Evolutionary conservation across 495 filamentous ascomycete genomes (phyloP).

Genomic region (Aspergillus ellipticus): DNA sequence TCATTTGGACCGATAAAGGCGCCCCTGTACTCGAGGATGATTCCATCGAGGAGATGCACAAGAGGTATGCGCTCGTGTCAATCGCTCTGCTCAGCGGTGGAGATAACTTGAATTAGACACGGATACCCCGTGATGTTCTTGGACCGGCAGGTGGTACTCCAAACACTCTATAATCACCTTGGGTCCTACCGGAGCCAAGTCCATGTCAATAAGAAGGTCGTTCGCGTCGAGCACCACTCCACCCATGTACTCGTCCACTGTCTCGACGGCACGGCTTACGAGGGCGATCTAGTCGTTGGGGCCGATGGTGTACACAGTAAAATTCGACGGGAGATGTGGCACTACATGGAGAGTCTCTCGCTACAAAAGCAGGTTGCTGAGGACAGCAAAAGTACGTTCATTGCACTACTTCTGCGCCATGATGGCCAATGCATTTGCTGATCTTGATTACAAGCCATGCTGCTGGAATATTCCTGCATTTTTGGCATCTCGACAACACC

Average conservation of each 20-base stretch:
- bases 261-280: background rate
- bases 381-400: conserved; percentile 19
- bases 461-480: conserved; percentile 15
- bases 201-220: conserved; percentile 14
- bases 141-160: conserved; percentile 27
- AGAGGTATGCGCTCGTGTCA: background rate
- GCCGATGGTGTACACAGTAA: conserved; percentile 6
- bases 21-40: background rate
- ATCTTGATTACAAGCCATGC: conserved; percentile 20
- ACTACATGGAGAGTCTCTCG: conserved; percentile 12
- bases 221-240: conserved; percentile 3
- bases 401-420: background rate
- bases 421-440: background rate
- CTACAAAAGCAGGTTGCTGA: conserved; percentile 1
- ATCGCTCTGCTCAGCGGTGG: background rate
- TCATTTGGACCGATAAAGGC: background rate
- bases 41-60: background rate
- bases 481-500: conserved; percentile 18
- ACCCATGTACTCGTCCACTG: conserved; percentile 1
- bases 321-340: conserved; percentile 25
- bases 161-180: conserved; percentile 17
- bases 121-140: conserved; percentile 22
- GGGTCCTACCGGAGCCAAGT: background rate
- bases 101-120: background rate
- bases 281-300: conserved; percentile 8